Base-by-base conservation (phyloP, 345 rosid genomes). In the Populus alba region DNA sequence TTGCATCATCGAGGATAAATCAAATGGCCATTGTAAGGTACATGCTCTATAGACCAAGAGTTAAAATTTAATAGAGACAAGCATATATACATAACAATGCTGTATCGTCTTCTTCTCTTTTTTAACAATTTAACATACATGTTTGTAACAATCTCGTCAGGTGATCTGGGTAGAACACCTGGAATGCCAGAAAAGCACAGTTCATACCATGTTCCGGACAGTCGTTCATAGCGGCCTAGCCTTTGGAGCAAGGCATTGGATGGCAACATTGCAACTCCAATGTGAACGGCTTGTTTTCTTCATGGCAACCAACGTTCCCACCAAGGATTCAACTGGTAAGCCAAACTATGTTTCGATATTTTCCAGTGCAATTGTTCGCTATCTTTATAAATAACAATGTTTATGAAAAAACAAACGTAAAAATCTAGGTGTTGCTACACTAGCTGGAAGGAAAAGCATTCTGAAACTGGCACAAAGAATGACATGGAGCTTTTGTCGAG, bases 291-390 rank as follows among this genome's bases (percentile, higher is more conserved):
- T 90, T 9, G 98, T 94, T 22, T 97, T 97, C 90, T 94, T 89
- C 91, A 92, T 97, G 99, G 99, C 99, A 43, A 97, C 97, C 75
- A 94, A 97, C 80, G 98, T 97, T 78, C 99, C 99, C 17, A 92
- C 97, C 59, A 97, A 97, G 82, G 99, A 97, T 85, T 94, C 99
- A 70, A 89, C 85, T 25, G 98, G 99, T 96, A 76, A 73, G 45
- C 68, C 59, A 25, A 12, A 29, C 22, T 47, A 47, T 17, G 20
- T 16, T 31, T 18, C 22, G 12, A 9, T 66, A 6, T 18, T 62
- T 39, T 33, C 15, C 49, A 5, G 9, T 67, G 57, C n/a, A 16
- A 11, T 55, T 6, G 18, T 17, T 31, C 63, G 20, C 6, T 9
- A 15, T 74, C 11, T 6, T 6, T 62, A 57, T 25, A 1, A 16